Evolutionary conservation across 2,329 filamentous ascomycete genomes (phyloP).

Genomic region (Aspergillus pseudoterreus): DNA sequence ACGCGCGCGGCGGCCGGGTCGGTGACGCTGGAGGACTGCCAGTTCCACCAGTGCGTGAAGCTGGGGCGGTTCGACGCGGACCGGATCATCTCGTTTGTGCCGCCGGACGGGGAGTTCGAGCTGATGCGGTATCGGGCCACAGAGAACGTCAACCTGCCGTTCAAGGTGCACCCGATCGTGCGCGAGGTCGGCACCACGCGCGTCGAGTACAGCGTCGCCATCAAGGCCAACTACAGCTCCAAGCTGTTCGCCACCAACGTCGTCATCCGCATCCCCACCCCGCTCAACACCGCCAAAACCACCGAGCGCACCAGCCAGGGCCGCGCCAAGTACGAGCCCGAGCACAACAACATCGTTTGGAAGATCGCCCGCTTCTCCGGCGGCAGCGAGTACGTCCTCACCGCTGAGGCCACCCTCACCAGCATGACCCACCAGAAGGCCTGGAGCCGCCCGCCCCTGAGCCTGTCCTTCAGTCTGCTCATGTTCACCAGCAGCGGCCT

Average conservation of each 20-base stretch:
- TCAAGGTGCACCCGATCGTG: constrained; percentile 98
- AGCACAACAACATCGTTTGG: constrained; percentile 98
- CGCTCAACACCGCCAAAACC: constrained; percentile 91
- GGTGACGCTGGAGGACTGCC: constrained; percentile 94
- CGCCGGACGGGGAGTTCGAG: constrained; percentile 96
- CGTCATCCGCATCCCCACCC: constrained; percentile 87
- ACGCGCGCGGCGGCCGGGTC: constrained; percentile 94
- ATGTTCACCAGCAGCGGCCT: constrained; percentile 98
- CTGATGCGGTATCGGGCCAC: constrained; percentile 98
- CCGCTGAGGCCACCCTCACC: constrained; percentile 86
- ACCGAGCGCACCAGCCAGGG: constrained; percentile 91
- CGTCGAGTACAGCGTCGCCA: constrained; percentile 96
- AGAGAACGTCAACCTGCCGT: constrained; percentile 96
- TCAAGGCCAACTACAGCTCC: constrained; percentile 92
- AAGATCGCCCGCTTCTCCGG: constrained; percentile 98
- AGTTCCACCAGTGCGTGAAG: constrained; percentile 98
- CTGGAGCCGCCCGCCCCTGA: constrained; percentile 91
- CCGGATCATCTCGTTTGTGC: constrained; percentile 93
- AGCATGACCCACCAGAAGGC: constrained; percentile 98
- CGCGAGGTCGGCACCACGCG: constrained; percentile 96
- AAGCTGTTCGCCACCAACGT: constrained; percentile 98
- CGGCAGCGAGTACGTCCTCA: constrained; percentile 94
- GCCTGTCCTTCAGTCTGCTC: constrained; percentile 84
- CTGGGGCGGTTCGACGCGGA: constrained; percentile 95
- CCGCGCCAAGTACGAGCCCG: constrained; percentile 97